Evolutionary conservation across 345 rosid species (phyloP).

Genomic region (Ailanthus altissimus): DNA sequence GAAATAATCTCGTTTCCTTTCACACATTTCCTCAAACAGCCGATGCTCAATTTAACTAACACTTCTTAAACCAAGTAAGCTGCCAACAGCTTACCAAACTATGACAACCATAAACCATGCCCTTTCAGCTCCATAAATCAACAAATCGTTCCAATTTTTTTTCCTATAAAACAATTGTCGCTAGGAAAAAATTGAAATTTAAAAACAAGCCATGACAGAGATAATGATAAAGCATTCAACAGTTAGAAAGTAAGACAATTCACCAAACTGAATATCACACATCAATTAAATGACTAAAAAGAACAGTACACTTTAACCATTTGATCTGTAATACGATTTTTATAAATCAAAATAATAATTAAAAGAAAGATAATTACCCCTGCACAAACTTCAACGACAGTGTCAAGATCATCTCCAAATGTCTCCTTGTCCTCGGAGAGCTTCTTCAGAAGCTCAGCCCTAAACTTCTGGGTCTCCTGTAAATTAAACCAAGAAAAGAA

Average conservation of each 20-base stretch:
- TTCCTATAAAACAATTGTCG: not conserved
- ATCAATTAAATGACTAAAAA: not conserved
- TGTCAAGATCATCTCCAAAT: slow-evolving; percentile 41
- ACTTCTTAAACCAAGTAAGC: not conserved
- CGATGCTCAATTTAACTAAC: slow-evolving; percentile 7
- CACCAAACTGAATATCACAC: not conserved
- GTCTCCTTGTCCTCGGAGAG: slow-evolving; percentile 38
- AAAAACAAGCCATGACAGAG: not conserved
- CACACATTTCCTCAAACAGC: slow-evolving; percentile 27
- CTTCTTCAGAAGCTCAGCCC: slow-evolving; percentile 42
- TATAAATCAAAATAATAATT: not conserved
- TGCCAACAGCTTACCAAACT: not conserved
- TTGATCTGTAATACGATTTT: not conserved
- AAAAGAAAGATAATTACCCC: slow-evolving; percentile 27
- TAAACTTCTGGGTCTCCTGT: slow-evolving; percentile 51
- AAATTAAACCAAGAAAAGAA: not conserved
- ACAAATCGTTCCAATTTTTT: not conserved
- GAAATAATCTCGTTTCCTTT: not conserved
- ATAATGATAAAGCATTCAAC: slow-evolving; percentile 1
- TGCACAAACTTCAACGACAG: slow-evolving; percentile 36
- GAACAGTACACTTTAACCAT: not conserved
- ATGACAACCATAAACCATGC: not conserved
- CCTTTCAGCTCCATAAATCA: not conserved
- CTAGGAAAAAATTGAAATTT: not conserved
- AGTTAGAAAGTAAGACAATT: not conserved